Conservation (phyloP, 192 early-diverging fungal genomes). For the Physocladia obscura region DNA sequence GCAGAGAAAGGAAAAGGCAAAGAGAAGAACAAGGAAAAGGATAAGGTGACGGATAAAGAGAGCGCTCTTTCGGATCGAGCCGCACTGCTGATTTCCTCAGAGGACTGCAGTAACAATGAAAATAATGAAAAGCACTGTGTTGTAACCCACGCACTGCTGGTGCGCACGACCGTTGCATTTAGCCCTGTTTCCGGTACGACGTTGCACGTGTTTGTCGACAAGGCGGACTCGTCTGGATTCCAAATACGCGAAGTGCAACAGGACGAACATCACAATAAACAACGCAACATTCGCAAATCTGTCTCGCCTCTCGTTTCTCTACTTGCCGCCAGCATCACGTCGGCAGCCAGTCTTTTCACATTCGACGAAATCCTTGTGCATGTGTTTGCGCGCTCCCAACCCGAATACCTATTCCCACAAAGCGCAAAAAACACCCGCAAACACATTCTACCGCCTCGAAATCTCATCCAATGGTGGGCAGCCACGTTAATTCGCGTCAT, state of each 20-base stretch:
- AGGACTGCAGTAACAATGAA: too few species aligned
- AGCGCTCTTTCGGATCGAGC: neutral
- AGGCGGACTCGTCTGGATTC: neutral
- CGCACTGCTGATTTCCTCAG: neutral
- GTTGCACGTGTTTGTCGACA: neutral
- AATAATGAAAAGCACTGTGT: too few species aligned
- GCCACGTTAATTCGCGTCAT: constrained; percentile 21
- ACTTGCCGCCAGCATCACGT: neutral
- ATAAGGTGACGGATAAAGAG: too few species aligned
- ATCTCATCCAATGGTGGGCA: constrained; percentile 79
- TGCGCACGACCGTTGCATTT: neutral
- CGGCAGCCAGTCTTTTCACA: too few species aligned
- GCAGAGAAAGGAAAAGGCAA: too few species aligned
- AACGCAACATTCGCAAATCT: neutral
- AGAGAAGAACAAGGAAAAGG: too few species aligned
- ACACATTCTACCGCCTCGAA: constrained; percentile 58
- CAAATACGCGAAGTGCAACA: too few species aligned
- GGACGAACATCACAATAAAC: neutral
- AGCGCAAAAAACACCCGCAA: constrained; percentile 68
- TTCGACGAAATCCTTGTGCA: constrained; percentile 34
- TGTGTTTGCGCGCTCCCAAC: constrained; percentile 83
- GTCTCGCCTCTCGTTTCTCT: neutral
- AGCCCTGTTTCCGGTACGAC: neutral
- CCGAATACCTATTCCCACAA: constrained; percentile 78
- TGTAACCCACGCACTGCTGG: neutral